Base-by-base conservation (phyloP, 345 rosid species). In the Populus simonii region DNA sequence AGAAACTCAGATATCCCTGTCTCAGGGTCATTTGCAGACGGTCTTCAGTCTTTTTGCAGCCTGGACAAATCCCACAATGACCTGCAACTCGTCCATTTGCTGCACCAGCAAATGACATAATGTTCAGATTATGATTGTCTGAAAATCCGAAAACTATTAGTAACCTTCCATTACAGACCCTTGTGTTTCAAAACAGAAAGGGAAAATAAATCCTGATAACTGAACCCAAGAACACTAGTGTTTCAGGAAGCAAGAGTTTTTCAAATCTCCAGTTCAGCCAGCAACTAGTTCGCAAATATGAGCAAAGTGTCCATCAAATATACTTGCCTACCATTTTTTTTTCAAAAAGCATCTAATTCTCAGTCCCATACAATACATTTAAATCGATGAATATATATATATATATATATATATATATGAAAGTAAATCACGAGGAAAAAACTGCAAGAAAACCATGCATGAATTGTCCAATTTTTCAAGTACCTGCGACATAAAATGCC, bases 1-100 rank as follows among this genome's bases (percentile, higher is more conserved):
- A 0, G 74, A 74, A 59, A 59, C 55, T 71, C 77, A 27, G 15
- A 69, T 12, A 16, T 72, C 29, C 8, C 49, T 29, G 7, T 51
- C 51, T n/a, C 35, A 18, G 67, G 47, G 36, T 80, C 83, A 77
- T 62, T 78, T 78, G 91, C 94, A 86, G 63, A 84, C 85, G 0
- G 87, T 89, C 90, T 89, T 93, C 89, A 87, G 82, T 80, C 89
- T 87, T 89, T 89, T 92, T 1, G 97, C 98, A 1, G 97, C 97
- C 70, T 93, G 92, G 81, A 93, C 99, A 53, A 93, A 96, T 78
- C 99, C 99, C 79, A 91, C 86, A 12, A 95, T 89, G 39, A 95
- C 99, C 85, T 93, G 99, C 89, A 92, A 84, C 96, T 93, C 98
- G 65, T 96, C 99, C 96, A 96, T 86, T 87, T 92, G 88, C 98